These are phyloP conservation scores for Pythium insidiosum DNA, from an alignment of 352 stramenopile species.

Conservation along the genomic window DNA sequence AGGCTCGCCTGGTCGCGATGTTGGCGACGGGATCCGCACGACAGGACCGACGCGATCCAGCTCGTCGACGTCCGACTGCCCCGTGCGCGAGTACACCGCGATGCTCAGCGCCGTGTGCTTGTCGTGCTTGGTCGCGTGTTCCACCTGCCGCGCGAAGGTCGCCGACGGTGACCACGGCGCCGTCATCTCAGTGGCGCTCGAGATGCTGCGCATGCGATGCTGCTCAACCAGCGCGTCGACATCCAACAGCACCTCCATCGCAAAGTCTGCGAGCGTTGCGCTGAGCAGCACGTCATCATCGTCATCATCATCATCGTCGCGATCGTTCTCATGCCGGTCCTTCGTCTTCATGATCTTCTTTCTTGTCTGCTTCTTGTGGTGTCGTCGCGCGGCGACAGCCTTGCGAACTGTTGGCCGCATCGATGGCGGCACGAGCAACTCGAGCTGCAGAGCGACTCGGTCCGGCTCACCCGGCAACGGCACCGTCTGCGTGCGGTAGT, in stretches of 20 bases:
- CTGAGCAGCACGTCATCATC: constrained; percentile 20
- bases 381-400: background rate
- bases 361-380: constrained; percentile 1
- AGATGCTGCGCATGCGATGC: constrained; percentile 26
- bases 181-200: constrained; percentile 18
- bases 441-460: constrained; percentile 44
- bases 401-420: too few species aligned
- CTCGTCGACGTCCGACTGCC: background rate
- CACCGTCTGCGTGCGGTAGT: constrained; percentile 47
- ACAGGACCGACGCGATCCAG: constrained; percentile 7
- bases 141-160: constrained; percentile 20
- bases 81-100: constrained; percentile 16
- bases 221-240: constrained; percentile 42
- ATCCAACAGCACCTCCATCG: constrained; percentile 46
- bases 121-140: constrained; percentile 20
- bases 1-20: constrained; percentile 3
- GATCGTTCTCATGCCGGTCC: too few species aligned
- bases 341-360: background rate
- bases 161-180: constrained; percentile 26
- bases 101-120: constrained; percentile 25
- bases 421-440: constrained; percentile 44
- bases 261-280: constrained; percentile 37
- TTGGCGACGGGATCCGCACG: constrained; percentile 11
- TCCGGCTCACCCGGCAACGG: constrained; percentile 25
- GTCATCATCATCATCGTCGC: too few species aligned